Percentiles rank a stretch among this genome's conserved stretches.
phyloP scores from a whole-genome alignment of 345 rosid species.

The Alliaria petiolata region DNA sequence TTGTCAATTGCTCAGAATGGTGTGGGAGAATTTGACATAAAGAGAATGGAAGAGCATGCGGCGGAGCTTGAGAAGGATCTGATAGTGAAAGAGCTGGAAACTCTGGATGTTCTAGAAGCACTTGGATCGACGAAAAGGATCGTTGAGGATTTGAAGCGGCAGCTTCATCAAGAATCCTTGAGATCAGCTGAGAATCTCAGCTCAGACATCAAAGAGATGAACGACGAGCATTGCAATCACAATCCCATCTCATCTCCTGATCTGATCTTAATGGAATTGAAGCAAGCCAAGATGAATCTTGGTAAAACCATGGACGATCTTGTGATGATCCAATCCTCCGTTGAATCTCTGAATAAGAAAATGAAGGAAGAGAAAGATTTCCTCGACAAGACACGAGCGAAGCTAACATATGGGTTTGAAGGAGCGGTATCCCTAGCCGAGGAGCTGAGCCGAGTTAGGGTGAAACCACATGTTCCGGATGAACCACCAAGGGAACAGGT shows the following conservation, averaged over 20 bases:
- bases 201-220: constrained; percentile 59
- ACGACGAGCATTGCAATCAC: constrained; percentile 38
- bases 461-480: constrained; percentile 26
- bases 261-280: constrained; percentile 72
- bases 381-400: constrained; percentile 59
- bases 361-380: constrained; percentile 70
- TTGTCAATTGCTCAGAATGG: constrained; percentile 34
- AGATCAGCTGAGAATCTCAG: constrained; percentile 46
- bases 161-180: constrained; percentile 76
- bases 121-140: constrained; percentile 78
- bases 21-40: constrained; percentile 64
- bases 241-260: constrained; percentile 62
- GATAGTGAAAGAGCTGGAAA: constrained; percentile 86
- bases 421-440: constrained; percentile 48
- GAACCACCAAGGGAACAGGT: constrained; percentile 33
- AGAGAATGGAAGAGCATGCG: constrained; percentile 88
- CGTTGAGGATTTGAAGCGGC: constrained; percentile 83
- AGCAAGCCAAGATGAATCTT: constrained; percentile 82
- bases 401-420: constrained; percentile 58
- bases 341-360: constrained; percentile 70
- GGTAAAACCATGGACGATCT: constrained; percentile 85
- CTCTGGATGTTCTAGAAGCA: constrained; percentile 90
- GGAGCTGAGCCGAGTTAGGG: constrained; percentile 49
- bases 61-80: constrained; percentile 88
- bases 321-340: constrained; percentile 74